A percentile compares a stretch with the other conserved stretches of the same genome.
phyloP scores from a whole-genome alignment of 176 grass and related monocot species.

The Coix lacrymajobi region DNA sequence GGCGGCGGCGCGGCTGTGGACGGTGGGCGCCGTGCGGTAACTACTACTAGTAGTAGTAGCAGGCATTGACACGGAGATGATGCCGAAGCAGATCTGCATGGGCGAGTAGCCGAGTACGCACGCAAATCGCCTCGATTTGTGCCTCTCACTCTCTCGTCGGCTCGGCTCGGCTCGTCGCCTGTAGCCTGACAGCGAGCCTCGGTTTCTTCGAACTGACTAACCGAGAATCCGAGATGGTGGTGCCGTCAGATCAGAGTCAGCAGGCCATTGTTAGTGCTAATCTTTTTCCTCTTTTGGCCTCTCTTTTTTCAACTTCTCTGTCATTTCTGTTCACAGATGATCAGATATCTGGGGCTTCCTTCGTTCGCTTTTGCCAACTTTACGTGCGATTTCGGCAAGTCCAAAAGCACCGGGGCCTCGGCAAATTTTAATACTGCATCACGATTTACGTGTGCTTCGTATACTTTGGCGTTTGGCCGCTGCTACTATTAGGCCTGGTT shows the following conservation, averaged over 20 bases:
- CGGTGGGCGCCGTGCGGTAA: background rate
- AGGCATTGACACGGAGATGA: background rate
- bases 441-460: slow-evolving; percentile 29
- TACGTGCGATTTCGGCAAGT: slow-evolving; percentile 9
- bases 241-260: background rate
- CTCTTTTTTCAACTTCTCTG: background rate
- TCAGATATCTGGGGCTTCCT: no score
- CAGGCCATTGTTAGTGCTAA: background rate
- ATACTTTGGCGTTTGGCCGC: background rate
- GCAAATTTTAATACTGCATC: background rate
- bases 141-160: background rate
- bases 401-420: background rate
- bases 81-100: background rate
- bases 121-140: background rate
- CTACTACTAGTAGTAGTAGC: background rate
- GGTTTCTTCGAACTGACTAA: background rate
- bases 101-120: background rate
- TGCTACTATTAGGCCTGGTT: background rate
- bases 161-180: background rate
- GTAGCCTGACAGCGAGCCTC: background rate
- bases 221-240: no score
- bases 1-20: background rate
- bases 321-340: background rate
- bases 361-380: background rate
- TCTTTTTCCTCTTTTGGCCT: background rate